A percentile compares a stretch with the other conserved stretches of the same genome.
Conservation (phyloP, 805 yeast genomes). For the Wickerhamiella parazyma region DNA sequence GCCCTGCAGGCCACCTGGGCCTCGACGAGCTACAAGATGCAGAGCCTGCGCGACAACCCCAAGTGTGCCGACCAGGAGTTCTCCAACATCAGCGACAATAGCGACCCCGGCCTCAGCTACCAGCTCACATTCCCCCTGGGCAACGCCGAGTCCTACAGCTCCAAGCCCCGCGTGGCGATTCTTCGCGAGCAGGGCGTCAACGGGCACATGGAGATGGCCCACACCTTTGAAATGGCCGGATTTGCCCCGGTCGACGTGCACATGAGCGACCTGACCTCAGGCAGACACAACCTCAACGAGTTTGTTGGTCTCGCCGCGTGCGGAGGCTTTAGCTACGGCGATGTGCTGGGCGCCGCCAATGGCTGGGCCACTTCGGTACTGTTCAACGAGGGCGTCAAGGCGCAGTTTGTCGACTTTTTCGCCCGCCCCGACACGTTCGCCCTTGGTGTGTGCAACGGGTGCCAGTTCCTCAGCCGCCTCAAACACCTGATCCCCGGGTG, state of each 20-base stretch:
- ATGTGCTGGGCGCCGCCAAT: slow-evolving; percentile 95
- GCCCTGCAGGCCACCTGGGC: slow-evolving; percentile 74
- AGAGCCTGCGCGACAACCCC: slow-evolving; percentile 89
- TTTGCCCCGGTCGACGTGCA: slow-evolving; percentile 90
- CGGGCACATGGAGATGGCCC: slow-evolving; percentile 97
- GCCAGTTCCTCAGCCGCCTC: slow-evolving; percentile 85
- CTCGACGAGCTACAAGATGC: slow-evolving; percentile 78
- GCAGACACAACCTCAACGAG: slow-evolving; percentile 47
- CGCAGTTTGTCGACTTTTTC: slow-evolving; percentile 70
- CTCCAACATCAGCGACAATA: slow-evolving; percentile 56
- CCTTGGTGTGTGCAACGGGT: slow-evolving; percentile 96
- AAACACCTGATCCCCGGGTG: slow-evolving; percentile 84
- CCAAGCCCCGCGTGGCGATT: slow-evolving; percentile 76
- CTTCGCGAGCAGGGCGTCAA: slow-evolving; percentile 97
- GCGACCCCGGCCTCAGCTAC: slow-evolving; percentile 81
- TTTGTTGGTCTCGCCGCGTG: slow-evolving; percentile 95
- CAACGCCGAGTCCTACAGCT: slow-evolving; percentile 25
- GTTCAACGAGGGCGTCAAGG: slow-evolving; percentile 62
- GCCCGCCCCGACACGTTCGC: slow-evolving; percentile 88
- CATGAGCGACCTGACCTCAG: slow-evolving; percentile 80
- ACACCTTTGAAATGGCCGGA: slow-evolving; percentile 90
- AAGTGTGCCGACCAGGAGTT: slow-evolving; percentile 77
- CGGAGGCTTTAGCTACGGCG: slow-evolving; percentile 98
- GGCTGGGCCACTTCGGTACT: slow-evolving; percentile 98
- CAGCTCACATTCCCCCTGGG: slow-evolving; percentile 55